A percentile compares a stretch with the other conserved stretches of the same genome.
These are phyloP conservation scores for Spiromastix sp. DNA, from an alignment of 2,329 filamentous ascomycete genomes.

Conservation along the genomic window DNA sequence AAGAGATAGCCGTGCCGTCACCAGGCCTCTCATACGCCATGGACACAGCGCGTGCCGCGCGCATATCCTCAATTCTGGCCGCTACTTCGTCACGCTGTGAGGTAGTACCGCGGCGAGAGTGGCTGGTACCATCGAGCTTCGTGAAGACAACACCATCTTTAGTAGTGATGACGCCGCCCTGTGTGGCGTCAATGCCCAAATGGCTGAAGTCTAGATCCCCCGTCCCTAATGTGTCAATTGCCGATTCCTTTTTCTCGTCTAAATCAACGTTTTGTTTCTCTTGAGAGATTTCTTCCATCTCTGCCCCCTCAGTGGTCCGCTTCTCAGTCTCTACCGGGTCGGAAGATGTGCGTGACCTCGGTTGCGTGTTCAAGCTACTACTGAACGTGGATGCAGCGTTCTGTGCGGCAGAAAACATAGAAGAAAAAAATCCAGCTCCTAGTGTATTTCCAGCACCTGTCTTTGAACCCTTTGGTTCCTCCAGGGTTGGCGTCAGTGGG, in stretches of 20 bases:
- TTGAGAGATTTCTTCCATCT: no score
- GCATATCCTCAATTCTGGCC: slow-evolving; percentile 48
- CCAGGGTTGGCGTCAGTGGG: slow-evolving; percentile 66
- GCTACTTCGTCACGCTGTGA: slow-evolving; percentile 40
- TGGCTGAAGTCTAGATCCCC: slow-evolving; percentile 86
- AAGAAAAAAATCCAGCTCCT: slow-evolving; percentile 72
- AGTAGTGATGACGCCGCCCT: slow-evolving; percentile 25
- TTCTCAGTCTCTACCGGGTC: slow-evolving; percentile 23
- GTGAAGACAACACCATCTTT: slow-evolving; percentile 28
- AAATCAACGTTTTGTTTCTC: slow-evolving; percentile 19
- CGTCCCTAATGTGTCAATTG: slow-evolving; percentile 78
- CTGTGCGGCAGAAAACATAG: slow-evolving; percentile 84
- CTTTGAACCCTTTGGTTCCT: slow-evolving; percentile 48
- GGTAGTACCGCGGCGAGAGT: slow-evolving; percentile 27
- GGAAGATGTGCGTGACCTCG: slow-evolving; percentile 30
- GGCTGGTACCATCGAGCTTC: slow-evolving; percentile 21
- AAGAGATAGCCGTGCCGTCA: slow-evolving; percentile 32
- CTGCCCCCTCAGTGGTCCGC: slow-evolving; percentile 16
- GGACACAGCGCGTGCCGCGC: slow-evolving; percentile 50
- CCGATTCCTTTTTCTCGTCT: slow-evolving; percentile 55
- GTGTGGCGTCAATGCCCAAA: slow-evolving; percentile 54
- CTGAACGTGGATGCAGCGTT: slow-evolving; percentile 77
- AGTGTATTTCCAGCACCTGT: slow-evolving; percentile 44
- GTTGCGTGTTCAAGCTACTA: slow-evolving; percentile 47
- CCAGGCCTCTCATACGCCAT: slow-evolving; percentile 44